Evolutionary conservation across 2,329 filamentous ascomycete species (phyloP).

Genomic region (Neofusicoccum umdonicola): DNA sequence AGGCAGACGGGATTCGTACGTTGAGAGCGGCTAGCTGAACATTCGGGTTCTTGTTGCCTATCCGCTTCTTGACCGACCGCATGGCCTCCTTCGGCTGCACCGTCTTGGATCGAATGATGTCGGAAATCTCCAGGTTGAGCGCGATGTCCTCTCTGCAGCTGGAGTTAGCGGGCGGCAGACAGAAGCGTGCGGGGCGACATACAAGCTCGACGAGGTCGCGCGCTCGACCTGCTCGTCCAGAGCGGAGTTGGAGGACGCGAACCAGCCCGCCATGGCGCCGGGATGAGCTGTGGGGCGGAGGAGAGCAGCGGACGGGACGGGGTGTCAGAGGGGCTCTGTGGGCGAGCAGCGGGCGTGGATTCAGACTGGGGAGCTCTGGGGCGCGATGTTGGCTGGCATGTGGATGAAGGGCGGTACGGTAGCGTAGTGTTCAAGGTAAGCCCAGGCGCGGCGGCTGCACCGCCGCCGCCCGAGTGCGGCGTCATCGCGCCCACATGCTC

Average conservation of each 20-base stretch:
- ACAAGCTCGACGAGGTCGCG: conserved; percentile 92
- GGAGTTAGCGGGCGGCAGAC: conserved; percentile 16
- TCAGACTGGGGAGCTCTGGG: background rate
- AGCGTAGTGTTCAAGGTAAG: background rate
- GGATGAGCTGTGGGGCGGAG: background rate
- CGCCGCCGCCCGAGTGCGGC: conserved; percentile 2
- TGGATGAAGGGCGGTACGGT: background rate
- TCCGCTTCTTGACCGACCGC: conserved; percentile 88
- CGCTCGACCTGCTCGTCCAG: conserved; percentile 97
- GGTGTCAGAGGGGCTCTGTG: background rate
- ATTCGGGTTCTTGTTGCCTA: conserved; percentile 97
- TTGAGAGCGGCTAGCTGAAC: conserved; percentile 92
- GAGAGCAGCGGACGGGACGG: background rate
- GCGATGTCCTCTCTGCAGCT: conserved; percentile 82
- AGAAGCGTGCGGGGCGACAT: conserved; percentile 39
- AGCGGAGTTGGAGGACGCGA: conserved; percentile 82
- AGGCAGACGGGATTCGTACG: conserved; percentile 49
- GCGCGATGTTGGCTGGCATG: conserved; percentile 9
- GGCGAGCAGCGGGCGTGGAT: background rate
- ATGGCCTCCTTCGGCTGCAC: conserved; percentile 97
- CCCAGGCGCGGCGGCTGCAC: background rate
- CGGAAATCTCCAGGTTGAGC: conserved; percentile 95
- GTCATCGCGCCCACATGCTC: background rate
- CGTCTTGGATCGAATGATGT: conserved; percentile 94
- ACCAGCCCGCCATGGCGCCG: conserved; percentile 85